A percentile compares a stretch with the other conserved stretches of the same genome.
phyloP scores from a whole-genome alignment of 176 grass and related monocot species.

The Leersia perrieri region DNA sequence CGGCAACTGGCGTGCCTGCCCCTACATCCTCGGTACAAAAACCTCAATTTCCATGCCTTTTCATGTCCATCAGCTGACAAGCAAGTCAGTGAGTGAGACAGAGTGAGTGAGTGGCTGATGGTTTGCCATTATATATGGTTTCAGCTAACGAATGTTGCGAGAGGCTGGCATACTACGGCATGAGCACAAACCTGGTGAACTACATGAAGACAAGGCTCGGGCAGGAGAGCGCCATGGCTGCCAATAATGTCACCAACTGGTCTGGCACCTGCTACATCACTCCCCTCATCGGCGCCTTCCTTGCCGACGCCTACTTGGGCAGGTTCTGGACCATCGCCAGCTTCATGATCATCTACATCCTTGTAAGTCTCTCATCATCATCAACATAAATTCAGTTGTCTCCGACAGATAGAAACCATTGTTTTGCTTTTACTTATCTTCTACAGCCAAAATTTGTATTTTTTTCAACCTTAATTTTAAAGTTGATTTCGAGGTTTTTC shows the following conservation, averaged over 20 bases:
- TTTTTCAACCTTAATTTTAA: too few relatives aligned
- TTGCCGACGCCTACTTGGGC: slow-evolving; percentile 82
- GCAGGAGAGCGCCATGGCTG: slow-evolving; percentile 35
- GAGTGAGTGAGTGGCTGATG: not conserved
- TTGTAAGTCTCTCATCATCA: too few relatives aligned
- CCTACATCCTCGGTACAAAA: slow-evolving; percentile 73
- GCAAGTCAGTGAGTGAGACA: too few relatives aligned
- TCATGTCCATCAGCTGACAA: not conserved
- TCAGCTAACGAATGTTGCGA: slow-evolving; percentile 88
- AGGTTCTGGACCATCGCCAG: slow-evolving; percentile 69
- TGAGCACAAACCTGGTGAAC: slow-evolving; percentile 89
- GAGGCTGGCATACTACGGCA: slow-evolving; percentile 78
- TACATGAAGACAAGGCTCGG: slow-evolving; percentile 61
- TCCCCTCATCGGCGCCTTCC: slow-evolving; percentile 68
- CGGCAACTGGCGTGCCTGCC: slow-evolving; percentile 77
- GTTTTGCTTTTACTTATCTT: too few relatives aligned
- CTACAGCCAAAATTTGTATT: too few relatives aligned
- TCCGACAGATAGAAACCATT: too few relatives aligned
- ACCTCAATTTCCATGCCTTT: not conserved
- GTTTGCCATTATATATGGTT: not conserved
- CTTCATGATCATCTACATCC: slow-evolving; percentile 89
- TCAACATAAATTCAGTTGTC: too few relatives aligned
- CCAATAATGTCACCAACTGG: slow-evolving; percentile 88
- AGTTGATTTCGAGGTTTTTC: too few relatives aligned
- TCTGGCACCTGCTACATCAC: slow-evolving; percentile 72